A percentile compares a stretch with the other conserved stretches of the same genome.
Evolutionary conservation across 2,329 filamentous ascomycete genomes (phyloP).

Genomic region (Cladosporium oxysporum): DNA sequence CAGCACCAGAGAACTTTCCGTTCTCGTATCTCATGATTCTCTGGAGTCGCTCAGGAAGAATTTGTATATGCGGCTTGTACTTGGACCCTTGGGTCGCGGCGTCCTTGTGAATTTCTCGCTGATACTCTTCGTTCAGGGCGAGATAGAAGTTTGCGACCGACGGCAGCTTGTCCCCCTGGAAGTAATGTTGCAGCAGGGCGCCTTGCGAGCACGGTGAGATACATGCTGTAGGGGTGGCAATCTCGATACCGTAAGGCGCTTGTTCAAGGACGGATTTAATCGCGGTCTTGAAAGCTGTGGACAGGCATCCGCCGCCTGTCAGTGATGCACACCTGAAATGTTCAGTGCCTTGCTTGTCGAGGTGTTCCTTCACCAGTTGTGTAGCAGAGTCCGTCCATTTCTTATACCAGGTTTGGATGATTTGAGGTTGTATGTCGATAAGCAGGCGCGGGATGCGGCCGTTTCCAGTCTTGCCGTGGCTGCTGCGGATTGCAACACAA

Average conservation of each 20-base stretch:
- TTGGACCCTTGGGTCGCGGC: not conserved
- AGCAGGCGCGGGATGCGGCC: not conserved
- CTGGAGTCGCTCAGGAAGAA: not conserved
- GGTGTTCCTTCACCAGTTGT: not conserved
- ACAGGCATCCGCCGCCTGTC: not conserved
- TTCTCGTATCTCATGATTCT: not conserved
- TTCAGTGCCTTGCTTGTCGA: not conserved
- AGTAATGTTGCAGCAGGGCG: not conserved
- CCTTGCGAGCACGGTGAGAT: not conserved
- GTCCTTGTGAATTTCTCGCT: not conserved
- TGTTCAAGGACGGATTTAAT: not conserved
- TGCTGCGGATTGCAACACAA: not conserved
- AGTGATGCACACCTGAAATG: not conserved
- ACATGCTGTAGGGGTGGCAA: not conserved
- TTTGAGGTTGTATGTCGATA: not conserved
- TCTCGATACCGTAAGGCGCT: not conserved
- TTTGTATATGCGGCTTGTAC: not conserved
- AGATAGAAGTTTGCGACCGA: not conserved
- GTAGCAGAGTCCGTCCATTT: not conserved
- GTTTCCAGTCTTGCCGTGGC: not conserved
- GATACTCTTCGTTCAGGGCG: not conserved
- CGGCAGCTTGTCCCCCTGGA: not conserved
- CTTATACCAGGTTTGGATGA: not conserved
- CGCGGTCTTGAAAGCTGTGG: not conserved
- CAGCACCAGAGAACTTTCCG: not conserved